Evolutionary conservation across 129 eudicot genomes (phyloP), one percentile per base, ranked within the genome.

Genomic region (Centella asiatica): DNA sequence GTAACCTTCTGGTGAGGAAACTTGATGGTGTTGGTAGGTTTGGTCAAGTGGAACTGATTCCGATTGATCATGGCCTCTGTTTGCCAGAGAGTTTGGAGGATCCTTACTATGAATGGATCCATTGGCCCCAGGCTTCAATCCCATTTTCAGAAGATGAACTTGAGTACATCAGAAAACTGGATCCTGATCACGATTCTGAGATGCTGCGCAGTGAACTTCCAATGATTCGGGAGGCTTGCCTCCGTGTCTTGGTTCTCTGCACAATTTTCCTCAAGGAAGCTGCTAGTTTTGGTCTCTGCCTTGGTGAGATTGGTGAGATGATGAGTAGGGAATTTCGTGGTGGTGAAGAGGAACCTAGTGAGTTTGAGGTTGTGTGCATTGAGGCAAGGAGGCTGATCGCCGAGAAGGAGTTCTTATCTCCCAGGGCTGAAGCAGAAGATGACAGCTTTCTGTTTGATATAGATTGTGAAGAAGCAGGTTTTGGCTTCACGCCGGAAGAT

Each of bases 141-240:
- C 99, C 99, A 1, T 92, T 92, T 76, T 84, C 96, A 6, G 99
- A 92, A 22, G 99, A 84, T n/a, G 99, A 92, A 64, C 86, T 92
- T 2, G 88, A 82, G 53, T 92, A 92, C 74, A 92, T 92, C 6
- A 54, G 65, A 44, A 69, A 70, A 14, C 96, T 92, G 12, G 95
- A 92, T 53, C 99, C 96, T 28, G 9, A 36, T 71, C 71, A 51
- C 25, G 99, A 87, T 34, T 72, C 81, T 14, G 86, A 82, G 20
- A 82, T 92, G 92, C 76, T 92, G 25, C 68, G 83, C 53, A 24
- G 47, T 1, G 95, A 92, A 77, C 90, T 92, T 18, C 99, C 99
- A 2, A 87, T 84, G 96, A 87, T 92, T 45, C 80, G 95, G 26
- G 96, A 87, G 66, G 95, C 95, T 32, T 92, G 96, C 69, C 75